A percentile compares a stretch with the other conserved stretches of the same genome.
These are phyloP conservation scores for Podila horticola DNA, from an alignment of 192 early-diverging fungal genomes.

Conservation along the genomic window DNA sequence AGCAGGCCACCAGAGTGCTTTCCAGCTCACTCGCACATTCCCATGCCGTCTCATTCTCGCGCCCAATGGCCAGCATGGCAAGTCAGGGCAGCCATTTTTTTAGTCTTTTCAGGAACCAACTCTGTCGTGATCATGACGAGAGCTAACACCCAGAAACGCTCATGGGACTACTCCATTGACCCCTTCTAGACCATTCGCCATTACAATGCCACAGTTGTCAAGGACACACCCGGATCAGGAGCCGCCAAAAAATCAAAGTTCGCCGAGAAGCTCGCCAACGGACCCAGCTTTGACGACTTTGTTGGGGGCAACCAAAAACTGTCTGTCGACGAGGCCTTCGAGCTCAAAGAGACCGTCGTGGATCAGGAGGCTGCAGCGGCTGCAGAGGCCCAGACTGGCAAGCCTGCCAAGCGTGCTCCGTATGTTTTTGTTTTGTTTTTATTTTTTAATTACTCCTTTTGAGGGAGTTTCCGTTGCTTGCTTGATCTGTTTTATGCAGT, in stretches of 20 bases:
- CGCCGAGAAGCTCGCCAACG: slow-evolving; percentile 54
- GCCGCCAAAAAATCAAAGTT: slow-evolving; percentile 53
- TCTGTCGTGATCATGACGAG: background rate
- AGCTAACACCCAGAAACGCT: background rate
- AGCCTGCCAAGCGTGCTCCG: slow-evolving; percentile 40
- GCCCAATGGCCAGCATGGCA: slow-evolving; percentile 39
- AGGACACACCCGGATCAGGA: slow-evolving; percentile 13
- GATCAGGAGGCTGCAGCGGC: slow-evolving; percentile 50
- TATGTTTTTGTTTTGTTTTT: slow-evolving; percentile 8
- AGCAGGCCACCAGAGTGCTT: slow-evolving; percentile 24
- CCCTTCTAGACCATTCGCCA: slow-evolving; percentile 15
- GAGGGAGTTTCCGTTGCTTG: background rate
- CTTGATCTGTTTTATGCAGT: background rate
- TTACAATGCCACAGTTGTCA: slow-evolving; percentile 49
- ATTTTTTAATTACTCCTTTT: background rate
- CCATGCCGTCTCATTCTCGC: background rate
- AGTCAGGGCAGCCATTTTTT: background rate
- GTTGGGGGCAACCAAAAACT: slow-evolving; percentile 59
- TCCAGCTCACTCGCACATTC: slow-evolving; percentile 8
- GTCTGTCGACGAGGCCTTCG: slow-evolving; percentile 67
- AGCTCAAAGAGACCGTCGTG: slow-evolving; percentile 63
- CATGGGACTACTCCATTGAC: background rate
- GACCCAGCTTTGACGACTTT: slow-evolving; percentile 70
- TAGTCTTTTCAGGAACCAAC: background rate
- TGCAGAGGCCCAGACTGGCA: slow-evolving; percentile 12